Conservation (phyloP, 768 basidiomycete genomes). For the Tubosaeta sp. region DNA sequence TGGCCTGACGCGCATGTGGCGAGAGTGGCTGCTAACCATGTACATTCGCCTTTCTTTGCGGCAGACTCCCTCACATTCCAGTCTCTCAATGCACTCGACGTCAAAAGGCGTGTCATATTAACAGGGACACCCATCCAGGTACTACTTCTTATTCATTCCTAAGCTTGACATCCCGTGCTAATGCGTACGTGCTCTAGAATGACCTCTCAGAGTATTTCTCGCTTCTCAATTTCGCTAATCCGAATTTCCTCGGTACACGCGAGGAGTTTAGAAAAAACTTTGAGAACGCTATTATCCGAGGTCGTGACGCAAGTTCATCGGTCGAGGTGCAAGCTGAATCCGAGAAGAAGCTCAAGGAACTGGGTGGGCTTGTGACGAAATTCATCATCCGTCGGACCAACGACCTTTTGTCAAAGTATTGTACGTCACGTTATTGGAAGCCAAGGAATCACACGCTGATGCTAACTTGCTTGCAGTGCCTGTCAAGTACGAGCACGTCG, state of each 20-base stretch:
- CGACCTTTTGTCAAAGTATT: slow-evolving; percentile 89
- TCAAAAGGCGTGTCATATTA: slow-evolving; percentile 86
- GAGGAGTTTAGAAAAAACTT: slow-evolving; percentile 95
- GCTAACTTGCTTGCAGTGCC: slow-evolving; percentile 58
- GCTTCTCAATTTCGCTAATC: slow-evolving; percentile 88
- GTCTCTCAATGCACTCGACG: slow-evolving; percentile 76
- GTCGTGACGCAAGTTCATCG: slow-evolving; percentile 84
- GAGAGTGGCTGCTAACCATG: background rate
- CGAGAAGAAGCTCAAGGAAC: slow-evolving; percentile 88
- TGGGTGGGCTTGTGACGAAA: slow-evolving; percentile 81
- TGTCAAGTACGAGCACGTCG: slow-evolving; percentile 98
- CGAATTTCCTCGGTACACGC: slow-evolving; percentile 82
- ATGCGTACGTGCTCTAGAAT: slow-evolving; percentile 48
- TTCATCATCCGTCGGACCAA: slow-evolving; percentile 96
- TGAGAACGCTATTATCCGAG: slow-evolving; percentile 85
- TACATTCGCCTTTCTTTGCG: background rate
- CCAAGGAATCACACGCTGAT: background rate
- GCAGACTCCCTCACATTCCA: slow-evolving; percentile 85
- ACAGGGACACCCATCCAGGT: slow-evolving; percentile 94
- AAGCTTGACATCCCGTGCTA: background rate
- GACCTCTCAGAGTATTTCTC: slow-evolving; percentile 95
- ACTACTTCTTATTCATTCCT: background rate
- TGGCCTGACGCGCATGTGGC: background rate
- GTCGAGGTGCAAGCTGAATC: slow-evolving; percentile 73
- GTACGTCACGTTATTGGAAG: slow-evolving; percentile 45